These are phyloP conservation scores for Xerocomus minutiporus DNA, from an alignment of 1,284 basidiomycete genomes.

Conservation along the genomic window DNA sequence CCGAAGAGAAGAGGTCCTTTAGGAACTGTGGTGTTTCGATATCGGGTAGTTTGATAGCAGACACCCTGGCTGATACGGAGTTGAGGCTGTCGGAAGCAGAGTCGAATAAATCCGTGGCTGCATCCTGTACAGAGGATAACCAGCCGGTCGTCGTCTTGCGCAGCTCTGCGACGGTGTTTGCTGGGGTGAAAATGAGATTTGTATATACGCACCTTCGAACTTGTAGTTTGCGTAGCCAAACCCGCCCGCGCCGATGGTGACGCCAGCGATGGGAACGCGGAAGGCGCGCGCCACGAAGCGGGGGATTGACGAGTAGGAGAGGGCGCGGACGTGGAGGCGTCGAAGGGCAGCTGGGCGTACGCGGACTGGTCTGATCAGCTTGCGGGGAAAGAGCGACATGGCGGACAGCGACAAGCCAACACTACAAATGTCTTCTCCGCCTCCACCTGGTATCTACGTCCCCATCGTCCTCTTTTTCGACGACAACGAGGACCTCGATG, in stretches of 20 bases:
- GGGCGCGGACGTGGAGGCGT: constrained; percentile 65
- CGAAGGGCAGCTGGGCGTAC: constrained; percentile 39
- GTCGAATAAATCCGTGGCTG: constrained; percentile 61
- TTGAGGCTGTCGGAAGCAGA: constrained; percentile 64
- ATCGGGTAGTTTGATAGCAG: constrained; percentile 62
- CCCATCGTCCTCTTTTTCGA: not conserved
- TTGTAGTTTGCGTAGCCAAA: constrained; percentile 91
- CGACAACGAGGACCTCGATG: not conserved
- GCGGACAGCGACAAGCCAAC: not conserved
- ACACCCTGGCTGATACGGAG: constrained; percentile 51
- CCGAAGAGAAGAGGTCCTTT: constrained; percentile 58
- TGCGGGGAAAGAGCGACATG: constrained; percentile 15
- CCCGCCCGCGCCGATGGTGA: constrained; percentile 84
- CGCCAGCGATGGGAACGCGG: constrained; percentile 78
- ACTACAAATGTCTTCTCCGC: not conserved
- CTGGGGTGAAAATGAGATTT: fast-evolving
- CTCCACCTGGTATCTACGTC: not conserved
- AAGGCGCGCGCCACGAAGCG: constrained; percentile 80
- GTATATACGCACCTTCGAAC: constrained; percentile 69
- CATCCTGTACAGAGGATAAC: constrained; percentile 62
- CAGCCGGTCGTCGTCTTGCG: constrained; percentile 62
- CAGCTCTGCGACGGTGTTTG: constrained; percentile 47
- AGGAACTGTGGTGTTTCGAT: constrained; percentile 69
- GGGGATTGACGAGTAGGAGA: constrained; percentile 82
- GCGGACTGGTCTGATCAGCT: not conserved